Percentiles rank a stretch among this genome's conserved stretches.
These are phyloP conservation scores for Auricularia sp. DNA, from an alignment of 768 basidiomycete genomes.

Conservation along the genomic window DNA sequence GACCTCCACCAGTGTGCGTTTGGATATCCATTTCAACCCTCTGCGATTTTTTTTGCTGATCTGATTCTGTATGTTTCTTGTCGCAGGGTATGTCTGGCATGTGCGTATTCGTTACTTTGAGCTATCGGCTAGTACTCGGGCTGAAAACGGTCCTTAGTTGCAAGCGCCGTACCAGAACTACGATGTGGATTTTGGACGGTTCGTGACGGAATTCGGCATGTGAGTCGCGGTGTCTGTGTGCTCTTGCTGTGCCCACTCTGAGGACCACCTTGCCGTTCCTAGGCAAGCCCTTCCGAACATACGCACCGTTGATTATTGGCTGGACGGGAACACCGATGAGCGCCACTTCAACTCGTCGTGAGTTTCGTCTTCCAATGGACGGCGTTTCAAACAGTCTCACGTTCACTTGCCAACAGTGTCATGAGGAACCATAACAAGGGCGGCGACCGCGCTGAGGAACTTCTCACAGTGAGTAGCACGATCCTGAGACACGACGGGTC, in stretches of 20 bases:
- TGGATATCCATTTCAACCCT: too few relatives aligned
- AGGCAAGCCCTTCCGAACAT: conserved; percentile 87
- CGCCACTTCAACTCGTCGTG: conserved; percentile 83
- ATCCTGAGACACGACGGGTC: too few relatives aligned
- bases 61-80: too few relatives aligned
- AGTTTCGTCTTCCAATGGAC: too few relatives aligned
- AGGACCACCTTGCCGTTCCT: not conserved
- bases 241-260: too few relatives aligned
- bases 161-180: conserved; percentile 93
- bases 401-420: too few relatives aligned
- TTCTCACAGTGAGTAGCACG: too few relatives aligned
- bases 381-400: too few relatives aligned
- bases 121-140: too few relatives aligned
- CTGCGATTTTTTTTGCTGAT: too few relatives aligned
- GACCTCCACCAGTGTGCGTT: conserved; percentile 83
- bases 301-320: conserved; percentile 82
- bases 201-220: conserved; percentile 41
- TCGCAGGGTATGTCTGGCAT: conserved; percentile 85
- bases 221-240: not conserved
- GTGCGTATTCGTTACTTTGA: conserved; percentile 21
- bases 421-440: too few relatives aligned
- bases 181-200: conserved; percentile 81
- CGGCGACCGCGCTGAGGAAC: too few relatives aligned
- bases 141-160: conserved; percentile 17
- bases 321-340: conserved; percentile 57